phyloP scores from a whole-genome alignment of 2,329 filamentous ascomycete species.

The Xylaria hypoxylon region DNA sequence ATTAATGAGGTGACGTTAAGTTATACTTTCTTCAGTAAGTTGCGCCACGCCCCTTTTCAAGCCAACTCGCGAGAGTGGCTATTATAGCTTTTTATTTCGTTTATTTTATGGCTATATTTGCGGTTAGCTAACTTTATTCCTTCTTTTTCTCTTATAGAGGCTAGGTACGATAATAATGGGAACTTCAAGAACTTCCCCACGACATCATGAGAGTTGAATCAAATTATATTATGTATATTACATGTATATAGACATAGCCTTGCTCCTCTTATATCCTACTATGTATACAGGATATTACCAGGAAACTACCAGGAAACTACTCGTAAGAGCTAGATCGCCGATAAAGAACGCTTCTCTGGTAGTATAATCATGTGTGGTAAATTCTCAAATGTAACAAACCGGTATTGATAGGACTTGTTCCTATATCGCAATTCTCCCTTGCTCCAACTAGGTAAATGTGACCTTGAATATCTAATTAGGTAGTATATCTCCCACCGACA shows the following conservation, averaged over 20 bases:
- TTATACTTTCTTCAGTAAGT: conserved; percentile 98
- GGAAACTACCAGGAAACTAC: background rate
- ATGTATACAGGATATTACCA: conserved; percentile 16
- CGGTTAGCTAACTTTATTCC: background rate
- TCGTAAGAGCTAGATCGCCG: background rate
- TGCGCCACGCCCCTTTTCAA: background rate
- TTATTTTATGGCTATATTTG: background rate
- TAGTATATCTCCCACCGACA: background rate
- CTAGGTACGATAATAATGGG: conserved; percentile 85
- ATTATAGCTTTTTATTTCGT: background rate
- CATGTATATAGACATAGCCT: conserved; percentile 17
- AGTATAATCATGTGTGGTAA: background rate
- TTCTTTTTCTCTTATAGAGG: conserved; percentile 64
- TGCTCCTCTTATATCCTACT: conserved; percentile 20
- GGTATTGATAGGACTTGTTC: background rate
- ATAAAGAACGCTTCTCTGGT: background rate
- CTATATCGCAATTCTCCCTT: background rate
- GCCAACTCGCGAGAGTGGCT: background rate
- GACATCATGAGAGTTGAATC: conserved; percentile 12
- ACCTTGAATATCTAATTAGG: background rate
- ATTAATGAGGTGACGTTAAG: conserved; percentile 95
- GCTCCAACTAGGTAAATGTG: background rate
- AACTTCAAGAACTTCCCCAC: conserved; percentile 62
- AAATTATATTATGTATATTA: conserved; percentile 24
- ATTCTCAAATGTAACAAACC: background rate